A percentile compares a stretch with the other conserved stretches of the same genome.
phyloP scores from a whole-genome alignment of 139 green algal genomes.

The Chlamydomonas incerta region DNA sequence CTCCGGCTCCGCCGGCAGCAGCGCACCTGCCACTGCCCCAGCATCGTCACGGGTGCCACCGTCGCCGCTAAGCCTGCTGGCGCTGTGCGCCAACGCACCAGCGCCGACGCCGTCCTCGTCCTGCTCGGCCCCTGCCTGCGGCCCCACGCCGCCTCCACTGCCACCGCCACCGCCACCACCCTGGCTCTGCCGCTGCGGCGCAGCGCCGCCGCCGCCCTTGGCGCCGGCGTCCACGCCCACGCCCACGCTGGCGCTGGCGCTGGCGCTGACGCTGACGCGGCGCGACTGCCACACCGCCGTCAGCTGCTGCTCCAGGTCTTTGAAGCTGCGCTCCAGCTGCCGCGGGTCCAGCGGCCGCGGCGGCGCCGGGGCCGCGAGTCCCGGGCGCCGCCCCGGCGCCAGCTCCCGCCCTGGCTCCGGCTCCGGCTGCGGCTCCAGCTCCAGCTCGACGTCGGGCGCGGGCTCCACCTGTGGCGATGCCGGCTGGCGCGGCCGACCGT shows the following conservation, averaged over 20 bases:
- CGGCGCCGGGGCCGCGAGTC: neutral
- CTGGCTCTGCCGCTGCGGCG: too few relatives aligned
- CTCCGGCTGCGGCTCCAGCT: neutral
- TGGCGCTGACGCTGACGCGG: neutral
- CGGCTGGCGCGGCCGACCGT: too few relatives aligned
- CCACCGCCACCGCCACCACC: neutral
- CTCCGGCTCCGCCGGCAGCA: neutral
- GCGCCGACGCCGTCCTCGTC: neutral
- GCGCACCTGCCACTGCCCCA: too few relatives aligned
- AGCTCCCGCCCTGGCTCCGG: neutral
- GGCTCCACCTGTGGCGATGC: neutral
- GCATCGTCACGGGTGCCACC: too few relatives aligned
- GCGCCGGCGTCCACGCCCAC: neutral
- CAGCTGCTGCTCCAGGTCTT: slow-evolving; percentile 37
- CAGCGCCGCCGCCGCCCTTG: neutral
- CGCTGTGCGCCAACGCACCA: neutral
- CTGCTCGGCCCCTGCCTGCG: too few relatives aligned
- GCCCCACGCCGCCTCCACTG: too few relatives aligned
- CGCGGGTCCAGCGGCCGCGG: neutral
- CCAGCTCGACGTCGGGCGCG: too few relatives aligned
- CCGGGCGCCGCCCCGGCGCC: neutral
- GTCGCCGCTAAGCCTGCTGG: too few relatives aligned
- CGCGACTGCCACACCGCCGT: slow-evolving; percentile 24
- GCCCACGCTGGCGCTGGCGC: neutral
- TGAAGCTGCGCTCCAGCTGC: slow-evolving; percentile 22